These are phyloP conservation scores for Hysterium pulicare DNA, from an alignment of 2,329 filamentous ascomycete species.

Conservation along the genomic window DNA sequence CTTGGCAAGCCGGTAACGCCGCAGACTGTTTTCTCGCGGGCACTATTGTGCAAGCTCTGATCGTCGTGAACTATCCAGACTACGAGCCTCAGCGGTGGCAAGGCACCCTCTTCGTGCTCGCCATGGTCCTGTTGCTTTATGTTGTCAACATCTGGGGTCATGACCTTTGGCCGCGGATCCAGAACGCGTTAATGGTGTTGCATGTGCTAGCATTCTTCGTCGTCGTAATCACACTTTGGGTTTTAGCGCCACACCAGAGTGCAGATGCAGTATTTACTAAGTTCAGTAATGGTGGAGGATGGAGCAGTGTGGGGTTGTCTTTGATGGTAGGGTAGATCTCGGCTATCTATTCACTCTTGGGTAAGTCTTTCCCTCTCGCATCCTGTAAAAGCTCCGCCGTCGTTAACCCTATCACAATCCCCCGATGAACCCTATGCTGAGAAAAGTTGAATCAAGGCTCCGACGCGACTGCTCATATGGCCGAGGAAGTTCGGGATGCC, in stretches of 20 bases:
- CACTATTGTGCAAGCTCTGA: conserved; percentile 8
- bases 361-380: conserved; percentile 21
- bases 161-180: conserved; percentile 39
- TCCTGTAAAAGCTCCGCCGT: not conserved
- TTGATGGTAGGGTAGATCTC: not conserved
- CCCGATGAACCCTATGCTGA: too few species aligned
- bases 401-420: too few species aligned
- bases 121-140: conserved; percentile 30
- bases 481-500: conserved; percentile 39
- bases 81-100: conserved; percentile 42
- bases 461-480: conserved; percentile 38
- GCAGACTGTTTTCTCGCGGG: conserved; percentile 8
- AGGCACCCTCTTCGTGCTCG: conserved; percentile 43
- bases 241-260: conserved; percentile 27
- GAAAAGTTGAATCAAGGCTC: too few species aligned
- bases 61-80: conserved; percentile 24
- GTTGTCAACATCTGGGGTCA: conserved; percentile 41
- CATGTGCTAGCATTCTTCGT: conserved; percentile 47
- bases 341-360: conserved; percentile 3
- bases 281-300: conserved; percentile 45
- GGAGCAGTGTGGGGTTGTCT: conserved; percentile 27
- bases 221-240: conserved; percentile 36
- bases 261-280: conserved; percentile 42
- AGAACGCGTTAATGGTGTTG: conserved; percentile 41
- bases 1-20: conserved; percentile 29